Base-by-base conservation (phyloP, 2,329 filamentous ascomycete genomes). In the Myriosclerotinia duriaeana region DNA sequence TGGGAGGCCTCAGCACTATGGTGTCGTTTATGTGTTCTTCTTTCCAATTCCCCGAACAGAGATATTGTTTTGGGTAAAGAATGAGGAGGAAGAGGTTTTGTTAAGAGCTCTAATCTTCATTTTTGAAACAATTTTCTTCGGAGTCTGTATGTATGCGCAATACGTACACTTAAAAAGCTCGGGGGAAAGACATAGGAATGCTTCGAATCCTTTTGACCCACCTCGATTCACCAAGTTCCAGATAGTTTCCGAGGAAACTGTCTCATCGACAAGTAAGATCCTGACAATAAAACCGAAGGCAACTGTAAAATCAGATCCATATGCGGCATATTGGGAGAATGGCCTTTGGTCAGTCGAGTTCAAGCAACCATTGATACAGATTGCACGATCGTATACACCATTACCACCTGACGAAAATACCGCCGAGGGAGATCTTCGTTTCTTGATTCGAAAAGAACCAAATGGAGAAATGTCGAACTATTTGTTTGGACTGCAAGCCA, bases 321-420 rank as follows among this genome's bases (percentile, higher is more conserved):
- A 83, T 66, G 73, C 77, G 5, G 72, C 78, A 14, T 82, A 81
- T 34, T 89, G 87, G 85, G 78, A 78, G 53, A 82, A 85, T 66
- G 89, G 90, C 5, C 83, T 96, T 53, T 96, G 92, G 90, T 93
- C 89, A 69, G 89, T 98, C 44, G 90, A 97, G 80, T 87, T 97
- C 75, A 97, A 96, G 79, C 95, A 98, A 79, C 95, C 95, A 2
- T 89, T 97, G 77, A 80, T 98, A 66, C 93, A 97, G 78, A 96
- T 99, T 72, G 91, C 92, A 53, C 82, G 95, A 69, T 88, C 92
- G 67, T 99, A 99, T 78, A 98, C 95, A 5, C 93, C 94, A 0
- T 81, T 99, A 0, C 94, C 92, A 0, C 84, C 87, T 0, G 17
- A 67, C 44, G 65, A 68, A 34, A 65, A 69, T 9, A 72, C 77